A percentile compares a stretch with the other conserved stretches of the same genome.
phyloP scores from a whole-genome alignment of 192 early-diverging fungal species.

The Gonapodya sp. region DNA sequence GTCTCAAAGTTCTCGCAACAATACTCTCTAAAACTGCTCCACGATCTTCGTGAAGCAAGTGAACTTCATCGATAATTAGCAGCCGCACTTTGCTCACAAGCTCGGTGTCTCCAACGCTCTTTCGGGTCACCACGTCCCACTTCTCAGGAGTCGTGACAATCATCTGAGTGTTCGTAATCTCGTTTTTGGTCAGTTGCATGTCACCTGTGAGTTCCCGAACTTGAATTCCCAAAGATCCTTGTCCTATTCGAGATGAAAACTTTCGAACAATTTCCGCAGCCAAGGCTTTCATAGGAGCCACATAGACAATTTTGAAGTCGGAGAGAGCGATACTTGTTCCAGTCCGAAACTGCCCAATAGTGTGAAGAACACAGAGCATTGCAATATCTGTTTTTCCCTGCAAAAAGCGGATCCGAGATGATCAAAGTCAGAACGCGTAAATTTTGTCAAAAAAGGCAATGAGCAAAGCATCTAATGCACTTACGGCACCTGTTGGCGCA shows the following conservation, averaged over 20 bases:
- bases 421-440: constrained; percentile 1
- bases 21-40: constrained; percentile 95
- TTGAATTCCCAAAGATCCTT: constrained; percentile 58
- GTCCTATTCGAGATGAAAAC: constrained; percentile 70
- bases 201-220: constrained; percentile 95
- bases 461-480: constrained; percentile 15
- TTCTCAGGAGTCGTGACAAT: constrained; percentile 99
- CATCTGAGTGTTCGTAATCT: constrained; percentile 88
- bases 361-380: constrained; percentile 81
- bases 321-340: constrained; percentile 35
- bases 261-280: constrained; percentile 93
- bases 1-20: constrained; percentile 85
- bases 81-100: constrained; percentile 78
- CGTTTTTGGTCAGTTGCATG: constrained; percentile 94
- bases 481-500: constrained; percentile 91
- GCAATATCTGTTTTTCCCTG: constrained; percentile 96
- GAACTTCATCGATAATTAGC: constrained; percentile 96
- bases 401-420: not conserved
- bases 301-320: constrained; percentile 97
- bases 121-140: constrained; percentile 99
- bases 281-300: constrained; percentile 97
- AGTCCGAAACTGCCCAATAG: constrained; percentile 47
- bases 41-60: constrained; percentile 91
- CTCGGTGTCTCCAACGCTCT: constrained; percentile 88
- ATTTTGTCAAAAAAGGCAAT: constrained; percentile 11